Conservation (phyloP, 2,329 filamentous ascomycete species). For the Monosporascus sp. region DNA sequence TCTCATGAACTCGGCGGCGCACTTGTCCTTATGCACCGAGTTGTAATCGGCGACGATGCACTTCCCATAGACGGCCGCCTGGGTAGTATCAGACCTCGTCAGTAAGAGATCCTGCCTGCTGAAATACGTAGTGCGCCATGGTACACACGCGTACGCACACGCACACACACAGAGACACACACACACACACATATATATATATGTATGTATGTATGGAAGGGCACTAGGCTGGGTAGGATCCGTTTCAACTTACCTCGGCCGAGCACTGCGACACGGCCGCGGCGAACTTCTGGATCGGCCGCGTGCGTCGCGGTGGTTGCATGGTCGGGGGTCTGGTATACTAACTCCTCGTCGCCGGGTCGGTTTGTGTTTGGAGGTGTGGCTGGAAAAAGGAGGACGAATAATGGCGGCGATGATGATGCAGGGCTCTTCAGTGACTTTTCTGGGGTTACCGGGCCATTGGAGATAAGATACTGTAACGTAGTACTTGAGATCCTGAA, state of each 20-base stretch:
- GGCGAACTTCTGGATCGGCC: conserved; percentile 52
- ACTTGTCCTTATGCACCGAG: conserved; percentile 86
- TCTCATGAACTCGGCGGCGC: conserved; percentile 74
- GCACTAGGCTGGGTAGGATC: too few species aligned
- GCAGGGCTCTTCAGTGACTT: too few species aligned
- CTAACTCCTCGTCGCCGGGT: neutral
- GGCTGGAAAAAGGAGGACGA: too few species aligned
- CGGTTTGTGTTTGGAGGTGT: too few species aligned
- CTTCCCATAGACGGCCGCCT: conserved; percentile 85
- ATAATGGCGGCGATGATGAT: too few species aligned
- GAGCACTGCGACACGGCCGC: conserved; percentile 50
- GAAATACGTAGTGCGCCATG: too few species aligned
- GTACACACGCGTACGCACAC: too few species aligned
- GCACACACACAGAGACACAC: too few species aligned
- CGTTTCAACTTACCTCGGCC: conserved; percentile 38
- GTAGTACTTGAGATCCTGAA: too few species aligned
- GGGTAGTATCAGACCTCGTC: conserved; percentile 1
- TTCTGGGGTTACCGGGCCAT: too few species aligned
- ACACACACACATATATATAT: neutral
- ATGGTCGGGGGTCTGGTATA: conserved; percentile 12
- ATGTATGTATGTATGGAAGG: too few species aligned
- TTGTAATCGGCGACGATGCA: conserved; percentile 90
- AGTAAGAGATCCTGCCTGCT: neutral
- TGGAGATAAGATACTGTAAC: too few species aligned
- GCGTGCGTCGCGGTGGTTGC: conserved; percentile 32